Percentiles rank a stretch among this genome's conserved stretches.
phyloP scores from a whole-genome alignment of 1,284 basidiomycete genomes.

The Veloboletus limbatus region DNA sequence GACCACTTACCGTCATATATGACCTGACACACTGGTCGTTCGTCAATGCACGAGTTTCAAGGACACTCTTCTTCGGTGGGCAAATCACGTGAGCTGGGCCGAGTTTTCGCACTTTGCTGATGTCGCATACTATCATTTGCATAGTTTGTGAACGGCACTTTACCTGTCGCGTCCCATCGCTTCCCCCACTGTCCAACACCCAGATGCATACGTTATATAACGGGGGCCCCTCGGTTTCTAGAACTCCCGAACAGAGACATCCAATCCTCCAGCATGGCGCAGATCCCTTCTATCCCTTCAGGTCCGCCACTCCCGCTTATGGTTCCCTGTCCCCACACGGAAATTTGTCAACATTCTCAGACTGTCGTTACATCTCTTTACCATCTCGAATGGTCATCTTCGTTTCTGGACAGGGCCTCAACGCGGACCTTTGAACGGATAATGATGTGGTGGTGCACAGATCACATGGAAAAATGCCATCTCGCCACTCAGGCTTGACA shows the following conservation, averaged over 20 bases:
- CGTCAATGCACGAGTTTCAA: background rate
- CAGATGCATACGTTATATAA: background rate
- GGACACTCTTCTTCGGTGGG: no score
- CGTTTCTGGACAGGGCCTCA: background rate
- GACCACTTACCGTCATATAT: no score
- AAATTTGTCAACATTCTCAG: background rate
- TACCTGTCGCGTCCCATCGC: background rate
- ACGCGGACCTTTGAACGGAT: slow-evolving; percentile 13
- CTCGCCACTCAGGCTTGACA: background rate
- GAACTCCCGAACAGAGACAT: no score
- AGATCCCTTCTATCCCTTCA: background rate
- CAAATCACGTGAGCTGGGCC: no score
- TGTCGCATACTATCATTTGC: no score
- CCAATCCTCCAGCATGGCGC: background rate
- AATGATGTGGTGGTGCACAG: slow-evolving; percentile 6
- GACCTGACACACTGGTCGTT: accelerated
- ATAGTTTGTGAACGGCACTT: background rate
- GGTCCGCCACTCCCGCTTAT: background rate
- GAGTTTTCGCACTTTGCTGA: background rate
- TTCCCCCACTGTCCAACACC: background rate
- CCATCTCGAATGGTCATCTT: background rate
- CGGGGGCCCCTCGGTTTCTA: background rate
- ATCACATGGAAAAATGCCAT: slow-evolving; percentile 10
- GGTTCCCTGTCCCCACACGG: background rate
- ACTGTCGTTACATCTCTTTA: background rate